Conservation (phyloP, 2,329 filamentous ascomycete genomes). For the Knufia petricola region DNA sequence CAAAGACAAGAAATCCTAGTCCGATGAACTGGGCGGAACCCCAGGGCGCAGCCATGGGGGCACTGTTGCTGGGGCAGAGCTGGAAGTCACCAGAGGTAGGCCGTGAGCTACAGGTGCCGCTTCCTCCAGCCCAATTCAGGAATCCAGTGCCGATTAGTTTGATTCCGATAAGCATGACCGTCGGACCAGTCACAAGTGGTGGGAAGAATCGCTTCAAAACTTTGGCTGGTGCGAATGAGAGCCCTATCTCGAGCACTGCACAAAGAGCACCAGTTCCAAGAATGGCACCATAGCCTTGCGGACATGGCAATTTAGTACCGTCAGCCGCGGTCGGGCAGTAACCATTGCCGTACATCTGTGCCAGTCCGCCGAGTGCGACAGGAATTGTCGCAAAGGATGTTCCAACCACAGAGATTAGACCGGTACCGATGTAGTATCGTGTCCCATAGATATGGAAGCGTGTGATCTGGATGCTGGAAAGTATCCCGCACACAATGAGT, state of each 20-base stretch:
- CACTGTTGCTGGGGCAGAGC: constrained; percentile 49
- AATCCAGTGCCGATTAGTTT: constrained; percentile 54
- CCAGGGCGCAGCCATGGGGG: constrained; percentile 54
- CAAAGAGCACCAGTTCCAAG: constrained; percentile 46
- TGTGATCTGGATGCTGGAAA: constrained; percentile 58
- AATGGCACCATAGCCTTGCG: constrained; percentile 56
- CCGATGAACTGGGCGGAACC: constrained; percentile 56
- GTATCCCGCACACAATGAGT: constrained; percentile 56
- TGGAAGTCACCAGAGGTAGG: constrained; percentile 38
- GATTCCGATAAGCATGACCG: constrained; percentile 58
- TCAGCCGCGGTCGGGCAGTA: constrained; percentile 50
- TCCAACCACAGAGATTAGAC: constrained; percentile 58
- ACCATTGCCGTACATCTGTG: constrained; percentile 55
- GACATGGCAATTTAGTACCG: constrained; percentile 53
- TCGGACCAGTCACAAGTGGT: constrained; percentile 58
- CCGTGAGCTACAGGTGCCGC: constrained; percentile 37
- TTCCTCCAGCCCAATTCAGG: constrained; percentile 59
- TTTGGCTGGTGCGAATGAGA: constrained; percentile 55
- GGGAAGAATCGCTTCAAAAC: constrained; percentile 56
- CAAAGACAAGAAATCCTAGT: constrained; percentile 57
- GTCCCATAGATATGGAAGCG: constrained; percentile 54
- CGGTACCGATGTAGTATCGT: constrained; percentile 52
- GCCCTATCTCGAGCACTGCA: constrained; percentile 48
- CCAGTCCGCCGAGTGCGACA: constrained; percentile 52
- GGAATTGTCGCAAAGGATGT: constrained; percentile 60